phyloP scores from a whole-genome alignment of 2,329 filamentous ascomycete species.

The Chalaropsis thielavioides region DNA sequence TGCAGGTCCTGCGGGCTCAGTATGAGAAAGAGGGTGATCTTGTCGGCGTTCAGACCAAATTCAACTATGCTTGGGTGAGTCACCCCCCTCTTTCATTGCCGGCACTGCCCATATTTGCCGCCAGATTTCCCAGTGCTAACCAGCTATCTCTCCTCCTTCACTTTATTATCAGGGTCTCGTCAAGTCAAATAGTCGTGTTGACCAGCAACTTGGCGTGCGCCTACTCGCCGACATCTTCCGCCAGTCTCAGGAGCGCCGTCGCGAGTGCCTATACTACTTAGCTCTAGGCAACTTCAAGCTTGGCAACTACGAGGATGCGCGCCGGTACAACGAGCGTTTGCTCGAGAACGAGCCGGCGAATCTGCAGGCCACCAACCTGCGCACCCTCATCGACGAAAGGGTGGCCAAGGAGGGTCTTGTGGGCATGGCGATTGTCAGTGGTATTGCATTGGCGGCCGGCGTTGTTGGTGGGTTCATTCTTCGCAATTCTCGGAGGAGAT shows the following conservation, averaged over 20 bases:
- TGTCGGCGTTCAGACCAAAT: slow-evolving; percentile 94
- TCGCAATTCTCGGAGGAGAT: slow-evolving; percentile 53
- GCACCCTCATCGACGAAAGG: slow-evolving; percentile 83
- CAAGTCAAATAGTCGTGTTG: slow-evolving; percentile 68
- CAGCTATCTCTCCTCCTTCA: not conserved
- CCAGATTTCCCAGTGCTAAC: not conserved
- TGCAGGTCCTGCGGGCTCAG: slow-evolving; percentile 81
- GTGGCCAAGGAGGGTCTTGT: slow-evolving; percentile 88
- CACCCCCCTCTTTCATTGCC: not conserved
- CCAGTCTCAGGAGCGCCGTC: slow-evolving; percentile 75
- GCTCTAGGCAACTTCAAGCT: slow-evolving; percentile 96
- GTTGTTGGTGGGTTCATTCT: slow-evolving; percentile 79
- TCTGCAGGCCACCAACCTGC: slow-evolving; percentile 75
- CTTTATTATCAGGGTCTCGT: slow-evolving; percentile 59
- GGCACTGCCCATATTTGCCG: not conserved
- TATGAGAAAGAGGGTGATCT: slow-evolving; percentile 97
- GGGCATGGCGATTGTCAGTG: slow-evolving; percentile 88
- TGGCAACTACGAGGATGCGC: slow-evolving; percentile 88
- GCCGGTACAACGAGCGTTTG: slow-evolving; percentile 85
- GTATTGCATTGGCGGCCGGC: slow-evolving; percentile 83
- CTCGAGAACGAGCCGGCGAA: slow-evolving; percentile 85
- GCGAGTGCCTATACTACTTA: slow-evolving; percentile 97
- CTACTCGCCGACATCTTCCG: slow-evolving; percentile 95
- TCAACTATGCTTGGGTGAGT: slow-evolving; percentile 96
- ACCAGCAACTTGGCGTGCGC: slow-evolving; percentile 89